Percentiles rank a stretch among this genome's conserved stretches.
These are phyloP conservation scores for Tausonia pullulans DNA, from an alignment of 1,284 basidiomycete genomes.

Conservation along the genomic window DNA sequence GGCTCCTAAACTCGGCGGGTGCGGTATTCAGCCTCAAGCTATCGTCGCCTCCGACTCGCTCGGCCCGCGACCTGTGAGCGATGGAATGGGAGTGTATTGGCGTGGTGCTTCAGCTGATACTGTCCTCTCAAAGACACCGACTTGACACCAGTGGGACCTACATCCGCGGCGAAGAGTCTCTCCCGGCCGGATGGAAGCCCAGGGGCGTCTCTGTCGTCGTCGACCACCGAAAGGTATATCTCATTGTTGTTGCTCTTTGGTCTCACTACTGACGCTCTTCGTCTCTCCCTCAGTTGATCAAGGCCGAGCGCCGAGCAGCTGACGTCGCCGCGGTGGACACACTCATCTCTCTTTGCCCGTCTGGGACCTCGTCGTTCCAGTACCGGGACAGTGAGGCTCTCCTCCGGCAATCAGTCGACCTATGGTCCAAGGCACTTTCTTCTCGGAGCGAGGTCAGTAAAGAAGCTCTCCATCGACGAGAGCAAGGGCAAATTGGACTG, in stretches of 20 bases:
- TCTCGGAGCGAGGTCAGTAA: too few relatives aligned
- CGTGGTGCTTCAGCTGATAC: too few relatives aligned
- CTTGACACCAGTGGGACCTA: constrained; percentile 89
- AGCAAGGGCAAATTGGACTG: too few relatives aligned
- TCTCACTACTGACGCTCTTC: too few relatives aligned
- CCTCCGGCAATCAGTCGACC: too few relatives aligned
- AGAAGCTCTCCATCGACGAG: too few relatives aligned
- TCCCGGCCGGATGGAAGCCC: constrained; percentile 66
- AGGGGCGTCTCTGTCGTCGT: constrained; percentile 76
- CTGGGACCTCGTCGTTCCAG: background rate
- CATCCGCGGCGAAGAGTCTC: constrained; percentile 76
- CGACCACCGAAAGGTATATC: constrained; percentile 45
- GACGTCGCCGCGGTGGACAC: constrained; percentile 82
- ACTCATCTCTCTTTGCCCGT: constrained; percentile 40
- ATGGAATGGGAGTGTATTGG: too few relatives aligned
- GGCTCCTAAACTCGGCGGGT: constrained; percentile 61
- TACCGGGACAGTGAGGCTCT: too few relatives aligned
- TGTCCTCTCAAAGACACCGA: constrained; percentile 29
- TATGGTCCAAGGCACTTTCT: too few relatives aligned
- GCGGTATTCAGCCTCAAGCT: constrained; percentile 70
- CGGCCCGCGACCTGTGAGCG: constrained; percentile 74
- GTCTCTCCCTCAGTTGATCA: constrained; percentile 43
- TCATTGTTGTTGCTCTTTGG: too few relatives aligned
- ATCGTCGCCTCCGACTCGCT: constrained; percentile 73
- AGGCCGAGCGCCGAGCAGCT: constrained; percentile 59